Evolutionary conservation across 306 rosid genomes (phyloP).

Genomic region (Prunus campanulata): DNA sequence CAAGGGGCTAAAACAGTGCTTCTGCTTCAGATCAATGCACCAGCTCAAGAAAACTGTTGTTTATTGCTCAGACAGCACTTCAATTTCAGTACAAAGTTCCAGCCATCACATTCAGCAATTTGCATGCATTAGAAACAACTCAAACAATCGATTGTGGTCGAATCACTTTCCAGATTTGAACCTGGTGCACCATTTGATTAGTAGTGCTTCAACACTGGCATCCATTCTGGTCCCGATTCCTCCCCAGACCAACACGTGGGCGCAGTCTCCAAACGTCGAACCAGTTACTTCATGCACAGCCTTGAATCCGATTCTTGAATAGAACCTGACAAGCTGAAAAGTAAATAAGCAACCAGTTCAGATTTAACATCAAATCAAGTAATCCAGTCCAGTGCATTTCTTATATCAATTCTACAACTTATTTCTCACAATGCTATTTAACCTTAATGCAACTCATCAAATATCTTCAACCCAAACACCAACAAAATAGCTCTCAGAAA

Average conservation of each 20-base stretch:
- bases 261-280: slow-evolving; percentile 52
- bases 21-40: background rate
- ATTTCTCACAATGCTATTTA: background rate
- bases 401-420: too few species aligned
- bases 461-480: background rate
- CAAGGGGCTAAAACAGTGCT: background rate
- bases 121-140: background rate
- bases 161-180: slow-evolving; percentile 41
- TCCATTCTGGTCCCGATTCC: slow-evolving; percentile 87
- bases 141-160: background rate
- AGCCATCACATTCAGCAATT: background rate
- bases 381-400: background rate
- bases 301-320: slow-evolving; percentile 76
- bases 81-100: background rate
- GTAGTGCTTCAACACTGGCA: slow-evolving; percentile 60
- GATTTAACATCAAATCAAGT: background rate
- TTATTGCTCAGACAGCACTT: background rate
- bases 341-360: background rate
- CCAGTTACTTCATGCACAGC: slow-evolving; percentile 67
- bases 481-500: background rate
- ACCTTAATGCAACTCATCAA: background rate
- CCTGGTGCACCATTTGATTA: slow-evolving; percentile 76
- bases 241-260: slow-evolving; percentile 85
- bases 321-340: slow-evolving; percentile 73
- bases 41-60: background rate